These are phyloP conservation scores for Neonectria hederae DNA, from an alignment of 2,329 filamentous ascomycete species.

Conservation along the genomic window DNA sequence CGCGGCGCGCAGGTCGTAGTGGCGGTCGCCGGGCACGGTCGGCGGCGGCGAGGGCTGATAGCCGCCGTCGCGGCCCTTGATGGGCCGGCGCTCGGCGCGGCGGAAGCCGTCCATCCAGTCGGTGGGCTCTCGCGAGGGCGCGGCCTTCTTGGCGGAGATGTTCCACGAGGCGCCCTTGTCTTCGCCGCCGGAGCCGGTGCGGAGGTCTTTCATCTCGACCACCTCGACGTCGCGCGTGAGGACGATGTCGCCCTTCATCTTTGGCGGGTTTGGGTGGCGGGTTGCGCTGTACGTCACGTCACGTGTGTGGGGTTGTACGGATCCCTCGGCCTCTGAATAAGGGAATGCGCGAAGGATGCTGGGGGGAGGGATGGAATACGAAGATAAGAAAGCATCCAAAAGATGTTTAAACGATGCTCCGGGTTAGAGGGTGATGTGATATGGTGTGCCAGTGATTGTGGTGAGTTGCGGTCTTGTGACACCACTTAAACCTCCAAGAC, in stretches of 20 bases:
- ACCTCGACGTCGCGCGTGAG: slow-evolving; percentile 23
- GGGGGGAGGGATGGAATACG: neutral
- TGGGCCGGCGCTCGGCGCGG: slow-evolving; percentile 21
- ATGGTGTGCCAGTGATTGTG: too few species aligned
- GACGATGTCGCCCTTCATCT: slow-evolving; percentile 21
- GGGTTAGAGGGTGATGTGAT: neutral
- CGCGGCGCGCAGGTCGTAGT: slow-evolving; percentile 65
- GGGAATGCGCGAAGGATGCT: neutral
- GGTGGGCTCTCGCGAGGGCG: neutral
- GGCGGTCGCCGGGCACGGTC: slow-evolving; percentile 50
- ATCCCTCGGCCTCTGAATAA: neutral
- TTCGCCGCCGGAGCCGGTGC: neutral
- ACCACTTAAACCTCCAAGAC: neutral
- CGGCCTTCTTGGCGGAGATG: slow-evolving; percentile 18
- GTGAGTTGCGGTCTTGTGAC: neutral
- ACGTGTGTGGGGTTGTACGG: neutral
- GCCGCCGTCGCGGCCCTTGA: slow-evolving; percentile 36
- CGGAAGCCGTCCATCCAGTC: slow-evolving; percentile 29
- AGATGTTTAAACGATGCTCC: neutral
- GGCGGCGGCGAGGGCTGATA: slow-evolving; percentile 32
- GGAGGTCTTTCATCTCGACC: slow-evolving; percentile 23
- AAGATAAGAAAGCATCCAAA: too few species aligned
- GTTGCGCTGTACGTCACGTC: neutral
- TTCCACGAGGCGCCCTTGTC: slow-evolving; percentile 10
- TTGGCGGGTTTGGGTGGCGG: neutral